Evolutionary conservation across 179 eudicot species (phyloP), one percentile per base, ranked within the genome.

Genomic region (Beta macrorhiza): DNA sequence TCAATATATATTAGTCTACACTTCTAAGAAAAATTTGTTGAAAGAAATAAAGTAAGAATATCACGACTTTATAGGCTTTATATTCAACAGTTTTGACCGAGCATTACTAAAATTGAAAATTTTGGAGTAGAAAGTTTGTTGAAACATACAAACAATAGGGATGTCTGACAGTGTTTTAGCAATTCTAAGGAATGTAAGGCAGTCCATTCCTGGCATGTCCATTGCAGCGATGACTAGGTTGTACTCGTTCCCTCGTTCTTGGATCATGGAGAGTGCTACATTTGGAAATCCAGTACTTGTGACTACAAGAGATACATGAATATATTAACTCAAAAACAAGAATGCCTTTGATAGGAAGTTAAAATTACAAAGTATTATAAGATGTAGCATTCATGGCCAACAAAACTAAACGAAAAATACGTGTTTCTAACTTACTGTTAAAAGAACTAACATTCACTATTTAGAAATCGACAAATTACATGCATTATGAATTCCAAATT

Each of bases 121-220:
- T 7, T 64, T 4, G 56, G 6, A 49, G 37, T 14, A 5, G 7
- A 56, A 22, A 65, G 44, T 62, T 72, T 4, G 45, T 19, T 44
- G 62, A 75, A 70, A 62, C 87, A 51, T 80, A 88, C 90, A 77
- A 19, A 80, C 79, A 29, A 84, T 53, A 15, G 90, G 88, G 61
- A 74, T 70, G 67, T 81, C 74, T 12, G 75, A 65, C 44, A 59
- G 17, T 32, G 0, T 62, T 63, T 73, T 70, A 25, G 75, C 56
- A 5, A 5, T 22, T 16, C 45, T 72, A 22, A 86, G 79, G 69
- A 86, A 86, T 7, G 71, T 55, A 53, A 81, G 64, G 45, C 77
- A 78, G n/a, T 88, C 84, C 79, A 82, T 79, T 75, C 76, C 87
- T 44, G 11, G 80, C 89, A 84, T 75, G 49, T 75, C 58, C 10